These are phyloP conservation scores for Verticillium longisporum DNA, from an alignment of 2,329 filamentous ascomycete species.

Conservation along the genomic window DNA sequence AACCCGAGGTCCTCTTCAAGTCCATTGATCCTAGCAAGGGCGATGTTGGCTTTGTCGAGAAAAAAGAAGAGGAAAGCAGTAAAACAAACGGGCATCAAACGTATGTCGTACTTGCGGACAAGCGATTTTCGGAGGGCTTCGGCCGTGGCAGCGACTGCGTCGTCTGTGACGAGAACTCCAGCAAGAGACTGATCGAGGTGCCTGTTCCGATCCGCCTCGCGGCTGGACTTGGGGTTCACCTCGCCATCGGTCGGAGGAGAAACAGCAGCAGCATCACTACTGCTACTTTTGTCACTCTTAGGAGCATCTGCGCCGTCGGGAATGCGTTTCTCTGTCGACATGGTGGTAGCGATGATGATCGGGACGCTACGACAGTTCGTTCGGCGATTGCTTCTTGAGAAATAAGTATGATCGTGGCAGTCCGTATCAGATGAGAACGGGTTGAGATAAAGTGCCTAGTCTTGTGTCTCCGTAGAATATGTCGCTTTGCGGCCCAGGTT, in stretches of 20 bases:
- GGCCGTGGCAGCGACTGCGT: not conserved
- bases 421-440: too few species aligned
- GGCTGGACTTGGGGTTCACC: too few species aligned
- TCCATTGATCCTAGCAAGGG: constrained; percentile 12
- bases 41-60: constrained; percentile 11
- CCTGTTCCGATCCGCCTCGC: not conserved
- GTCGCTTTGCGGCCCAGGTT: not conserved
- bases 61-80: constrained; percentile 9
- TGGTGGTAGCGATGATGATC: not conserved
- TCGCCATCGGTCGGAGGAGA: not conserved
- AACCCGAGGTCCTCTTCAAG: constrained; percentile 8
- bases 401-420: not conserved
- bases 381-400: not conserved
- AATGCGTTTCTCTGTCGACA: not conserved
- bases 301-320: not conserved
- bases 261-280: not conserved
- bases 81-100: constrained; percentile 9
- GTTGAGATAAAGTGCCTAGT: too few species aligned
- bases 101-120: constrained; percentile 9
- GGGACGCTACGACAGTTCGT: not conserved
- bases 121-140: not conserved
- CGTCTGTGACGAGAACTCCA: not conserved
- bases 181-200: not conserved
- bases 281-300: not conserved
- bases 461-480: not conserved